Evolutionary conservation across 108 stramenopile species (phyloP).

Genomic region (Schizochytrium sp.): DNA sequence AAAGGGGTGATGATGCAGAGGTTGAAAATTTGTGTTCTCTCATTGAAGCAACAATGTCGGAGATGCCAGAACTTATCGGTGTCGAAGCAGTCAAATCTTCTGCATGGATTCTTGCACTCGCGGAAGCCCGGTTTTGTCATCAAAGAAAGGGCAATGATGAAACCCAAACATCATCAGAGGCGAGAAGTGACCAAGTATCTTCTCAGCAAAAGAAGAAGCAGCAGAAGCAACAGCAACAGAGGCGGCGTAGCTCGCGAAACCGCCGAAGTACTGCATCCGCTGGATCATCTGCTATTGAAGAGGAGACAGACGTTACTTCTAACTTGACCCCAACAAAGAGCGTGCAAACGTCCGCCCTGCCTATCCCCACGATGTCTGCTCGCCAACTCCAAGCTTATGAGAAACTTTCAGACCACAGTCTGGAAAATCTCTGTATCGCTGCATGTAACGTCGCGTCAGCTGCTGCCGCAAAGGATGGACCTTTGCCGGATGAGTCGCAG

Average conservation of each 20-base stretch:
- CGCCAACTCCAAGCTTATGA: neutral
- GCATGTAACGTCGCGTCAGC: constrained; percentile 1
- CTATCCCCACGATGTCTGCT: neutral
- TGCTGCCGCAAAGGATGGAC: neutral
- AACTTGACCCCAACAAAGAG: too few relatives aligned
- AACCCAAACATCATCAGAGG: too few relatives aligned
- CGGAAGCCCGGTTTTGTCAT: neutral
- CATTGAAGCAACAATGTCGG: neutral
- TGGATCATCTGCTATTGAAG: too few relatives aligned
- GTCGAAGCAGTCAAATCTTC: neutral
- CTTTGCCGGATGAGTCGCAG: neutral
- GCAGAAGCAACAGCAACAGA: neutral
- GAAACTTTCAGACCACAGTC: neutral
- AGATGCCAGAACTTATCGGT: neutral
- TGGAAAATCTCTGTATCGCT: constrained; percentile 12
- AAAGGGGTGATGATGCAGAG: neutral
- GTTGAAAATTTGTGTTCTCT: neutral
- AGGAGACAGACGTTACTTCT: too few relatives aligned
- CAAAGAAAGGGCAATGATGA: neutral
- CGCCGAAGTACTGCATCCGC: neutral
- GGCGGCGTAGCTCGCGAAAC: neutral
- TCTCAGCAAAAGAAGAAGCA: neutral
- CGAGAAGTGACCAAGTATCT: too few relatives aligned
- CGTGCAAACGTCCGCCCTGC: neutral
- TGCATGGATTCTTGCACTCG: neutral